Conservation (phyloP, 352 stramenopile species). For the Phytopythium chamaehyphon region DNA sequence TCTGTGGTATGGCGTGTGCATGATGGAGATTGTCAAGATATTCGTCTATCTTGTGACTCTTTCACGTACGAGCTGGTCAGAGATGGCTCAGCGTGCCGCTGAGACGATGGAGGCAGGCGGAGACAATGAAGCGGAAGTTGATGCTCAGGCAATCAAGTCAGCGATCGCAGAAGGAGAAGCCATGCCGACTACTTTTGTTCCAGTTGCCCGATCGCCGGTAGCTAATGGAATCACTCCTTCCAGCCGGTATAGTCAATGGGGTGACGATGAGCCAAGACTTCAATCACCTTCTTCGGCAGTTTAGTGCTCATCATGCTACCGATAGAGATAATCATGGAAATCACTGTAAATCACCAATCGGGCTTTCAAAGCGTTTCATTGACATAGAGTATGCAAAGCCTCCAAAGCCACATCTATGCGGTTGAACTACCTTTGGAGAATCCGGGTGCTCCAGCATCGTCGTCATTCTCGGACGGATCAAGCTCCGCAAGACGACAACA, state of each 20-base stretch:
- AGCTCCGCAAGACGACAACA: constrained; percentile 78
- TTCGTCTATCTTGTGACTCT: constrained; percentile 18
- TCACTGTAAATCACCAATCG: too few species aligned
- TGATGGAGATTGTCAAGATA: constrained; percentile 25
- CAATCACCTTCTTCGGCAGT: constrained; percentile 15
- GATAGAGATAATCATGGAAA: constrained; percentile 2
- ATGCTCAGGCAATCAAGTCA: constrained; percentile 13
- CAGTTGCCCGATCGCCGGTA: constrained; percentile 26
- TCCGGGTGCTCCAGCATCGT: constrained; percentile 9
- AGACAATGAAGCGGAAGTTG: constrained; percentile 16
- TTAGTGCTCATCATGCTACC: too few species aligned
- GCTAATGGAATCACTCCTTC: constrained; percentile 31
- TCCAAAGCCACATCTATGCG: too few species aligned
- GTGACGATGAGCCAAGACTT: constrained; percentile 16
- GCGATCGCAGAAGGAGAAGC: constrained; percentile 28
- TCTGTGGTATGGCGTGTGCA: constrained; percentile 19
- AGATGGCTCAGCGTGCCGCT: constrained; percentile 17
- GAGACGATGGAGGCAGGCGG: constrained; percentile 20
- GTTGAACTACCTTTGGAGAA: background rate
- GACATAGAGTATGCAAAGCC: too few species aligned
- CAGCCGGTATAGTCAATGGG: constrained; percentile 29
- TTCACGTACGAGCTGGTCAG: constrained; percentile 13
- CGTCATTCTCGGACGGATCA: constrained; percentile 13
- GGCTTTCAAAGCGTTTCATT: too few species aligned
- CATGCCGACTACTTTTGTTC: constrained; percentile 23